Conservation (phyloP, 1,139 yeast species). For the Arxiozyma heterogenica region DNA sequence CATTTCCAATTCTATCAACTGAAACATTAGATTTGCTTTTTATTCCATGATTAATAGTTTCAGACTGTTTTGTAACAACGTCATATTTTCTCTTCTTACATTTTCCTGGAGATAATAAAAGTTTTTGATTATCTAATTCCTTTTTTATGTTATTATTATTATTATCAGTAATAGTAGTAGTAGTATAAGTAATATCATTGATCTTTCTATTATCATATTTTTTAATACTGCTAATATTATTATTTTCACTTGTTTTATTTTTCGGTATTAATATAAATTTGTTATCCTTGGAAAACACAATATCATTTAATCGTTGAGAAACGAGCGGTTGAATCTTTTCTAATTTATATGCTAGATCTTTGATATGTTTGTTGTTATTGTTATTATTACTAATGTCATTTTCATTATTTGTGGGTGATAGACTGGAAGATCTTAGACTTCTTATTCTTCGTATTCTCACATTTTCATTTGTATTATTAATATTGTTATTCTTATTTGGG, state of each 20-base stretch:
- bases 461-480: background rate
- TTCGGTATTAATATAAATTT: background rate
- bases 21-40: background rate
- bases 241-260: background rate
- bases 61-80: background rate
- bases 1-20: too few relatives aligned
- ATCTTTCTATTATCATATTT: background rate
- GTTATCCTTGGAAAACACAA: background rate
- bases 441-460: constrained; percentile 21
- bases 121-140: background rate
- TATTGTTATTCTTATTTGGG: background rate
- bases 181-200: background rate
- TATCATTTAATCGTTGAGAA: background rate
- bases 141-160: background rate
- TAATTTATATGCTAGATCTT: background rate
- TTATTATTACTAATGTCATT: background rate
- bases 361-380: background rate
- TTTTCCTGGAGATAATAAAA: background rate
- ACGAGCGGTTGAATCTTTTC: constrained; percentile 5
- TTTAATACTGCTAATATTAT: background rate
- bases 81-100: background rate
- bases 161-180: background rate
- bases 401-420: constrained; percentile 1
- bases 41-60: too few relatives aligned
- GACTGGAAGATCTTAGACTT: constrained; percentile 15